Percentiles rank a stretch among this genome's conserved stretches.
phyloP scores from a whole-genome alignment of 306 rosid species.

The Cicer yamashitae region DNA sequence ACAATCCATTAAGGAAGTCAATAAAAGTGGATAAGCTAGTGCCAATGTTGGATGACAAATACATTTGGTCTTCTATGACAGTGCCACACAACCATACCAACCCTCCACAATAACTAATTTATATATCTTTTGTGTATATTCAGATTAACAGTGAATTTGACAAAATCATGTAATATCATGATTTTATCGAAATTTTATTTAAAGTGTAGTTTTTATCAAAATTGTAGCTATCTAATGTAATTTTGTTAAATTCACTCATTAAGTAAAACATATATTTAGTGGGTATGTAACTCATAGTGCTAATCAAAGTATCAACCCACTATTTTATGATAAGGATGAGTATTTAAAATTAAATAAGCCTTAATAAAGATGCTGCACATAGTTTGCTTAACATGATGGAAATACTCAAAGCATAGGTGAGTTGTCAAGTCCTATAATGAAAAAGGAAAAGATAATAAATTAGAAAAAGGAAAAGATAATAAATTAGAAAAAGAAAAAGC shows the following conservation, averaged over 20 bases:
- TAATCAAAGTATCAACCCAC: slow-evolving; percentile 37
- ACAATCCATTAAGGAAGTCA: slow-evolving; percentile 39
- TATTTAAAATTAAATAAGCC: slow-evolving; percentile 35
- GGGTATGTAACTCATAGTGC: slow-evolving; percentile 37
- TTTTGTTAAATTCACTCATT: too few relatives aligned
- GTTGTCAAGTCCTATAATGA: slow-evolving; percentile 64
- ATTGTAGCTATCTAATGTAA: too few relatives aligned
- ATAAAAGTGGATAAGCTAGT: slow-evolving; percentile 11
- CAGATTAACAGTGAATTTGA: too few relatives aligned
- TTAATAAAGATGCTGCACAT: slow-evolving; percentile 50
- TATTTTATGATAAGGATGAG: slow-evolving; percentile 47
- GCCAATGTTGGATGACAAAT: slow-evolving; percentile 37
- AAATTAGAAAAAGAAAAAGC: slow-evolving; percentile 50
- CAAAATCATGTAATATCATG: too few relatives aligned
- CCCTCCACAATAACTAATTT: not conserved
- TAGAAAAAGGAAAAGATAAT: slow-evolving; percentile 38
- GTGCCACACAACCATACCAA: slow-evolving; percentile 43
- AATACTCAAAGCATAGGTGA: slow-evolving; percentile 56
- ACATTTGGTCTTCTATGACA: slow-evolving; percentile 43
- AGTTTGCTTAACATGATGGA: slow-evolving; percentile 73
- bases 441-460: slow-evolving; percentile 36
- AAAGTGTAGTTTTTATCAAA: too few relatives aligned
- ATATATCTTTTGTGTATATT: too few relatives aligned
- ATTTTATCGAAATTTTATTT: too few relatives aligned
- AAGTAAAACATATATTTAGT: not conserved